Base-by-base conservation (phyloP, 176 grass and related monocot genomes). In the Pontederia paniculata region DNA sequence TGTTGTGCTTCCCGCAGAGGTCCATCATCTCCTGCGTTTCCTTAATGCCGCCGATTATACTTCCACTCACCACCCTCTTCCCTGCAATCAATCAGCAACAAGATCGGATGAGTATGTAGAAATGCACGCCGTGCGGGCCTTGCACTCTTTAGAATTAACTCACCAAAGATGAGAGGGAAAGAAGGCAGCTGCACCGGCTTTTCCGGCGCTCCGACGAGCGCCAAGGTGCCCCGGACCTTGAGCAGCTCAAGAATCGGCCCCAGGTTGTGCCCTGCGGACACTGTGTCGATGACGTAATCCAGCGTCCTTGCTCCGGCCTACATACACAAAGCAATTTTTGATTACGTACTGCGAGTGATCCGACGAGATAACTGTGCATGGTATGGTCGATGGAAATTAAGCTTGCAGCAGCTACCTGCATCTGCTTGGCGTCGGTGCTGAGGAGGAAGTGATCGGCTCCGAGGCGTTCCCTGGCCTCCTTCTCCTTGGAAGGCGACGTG, bases 11-110 rank as follows among this genome's bases (percentile, higher is more conserved):
- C 1, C 69, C 83, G 44, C 83, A 94, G 0, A 94, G 6, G 65
- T 87, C 79, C 13, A 94, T 55, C 88, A 94, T 94, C 79, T 94
- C 88, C 42, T 94, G 83, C 8, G 80, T 87, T 61, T 94, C 88
- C 48, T 76, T 67, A 20, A 94, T 87, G 0, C 88, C 76, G 0
- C 88, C 83, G 0, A 74, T 94, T 48, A 94, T 78, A 80, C 79
- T 87, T 67, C 88, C 88, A 31, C 73, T 83, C 10, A 94, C 77
- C 0, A 73, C 77, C 62, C 77, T 83, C 58, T 78, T 87, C 3
- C 83, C 84, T 88, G 48, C 23, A 31, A 42, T 15, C 28, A 6
- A 17, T 13, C n/a, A 13, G 55, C 44, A 12, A 42, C 37, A 63
- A 17, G 1, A 25, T 31, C 0, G 12, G 2, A 37, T 37, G 28